Percentiles rank a stretch among this genome's conserved stretches.
Conservation (phyloP, 257 asterid species). For the Fraxinus excelsior region DNA sequence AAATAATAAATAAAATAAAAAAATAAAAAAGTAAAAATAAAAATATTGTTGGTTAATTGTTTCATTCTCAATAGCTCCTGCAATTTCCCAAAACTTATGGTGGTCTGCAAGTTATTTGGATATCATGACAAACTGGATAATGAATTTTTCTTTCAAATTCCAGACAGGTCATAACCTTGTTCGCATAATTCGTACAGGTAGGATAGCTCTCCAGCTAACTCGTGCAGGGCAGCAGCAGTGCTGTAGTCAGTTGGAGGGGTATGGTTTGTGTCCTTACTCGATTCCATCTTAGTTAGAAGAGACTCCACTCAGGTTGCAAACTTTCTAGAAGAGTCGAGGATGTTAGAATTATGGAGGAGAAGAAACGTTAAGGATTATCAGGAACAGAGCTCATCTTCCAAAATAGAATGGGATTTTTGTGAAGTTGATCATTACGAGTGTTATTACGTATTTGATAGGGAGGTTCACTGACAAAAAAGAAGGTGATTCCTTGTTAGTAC, state of each 20-base stretch:
- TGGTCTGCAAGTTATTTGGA: neutral
- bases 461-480: neutral
- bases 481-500: neutral
- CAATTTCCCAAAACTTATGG: neutral
- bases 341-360: neutral
- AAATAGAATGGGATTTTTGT: neutral
- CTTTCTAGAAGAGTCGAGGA: neutral
- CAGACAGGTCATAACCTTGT: neutral
- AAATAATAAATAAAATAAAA: too few species aligned
- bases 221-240: neutral
- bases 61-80: neutral
- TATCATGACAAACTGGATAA: neutral
- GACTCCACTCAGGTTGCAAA: neutral
- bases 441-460: neutral
- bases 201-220: neutral
- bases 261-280: neutral
- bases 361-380: neutral
- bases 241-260: slow-evolving; percentile 1
- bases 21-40: neutral
- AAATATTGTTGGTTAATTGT: neutral
- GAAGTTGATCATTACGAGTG: neutral
- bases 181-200: neutral
- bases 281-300: neutral
- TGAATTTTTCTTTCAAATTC: neutral
- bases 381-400: neutral